Conservation (phyloP, 176 grass and related monocot genomes). For the Aegilops longissima region DNA sequence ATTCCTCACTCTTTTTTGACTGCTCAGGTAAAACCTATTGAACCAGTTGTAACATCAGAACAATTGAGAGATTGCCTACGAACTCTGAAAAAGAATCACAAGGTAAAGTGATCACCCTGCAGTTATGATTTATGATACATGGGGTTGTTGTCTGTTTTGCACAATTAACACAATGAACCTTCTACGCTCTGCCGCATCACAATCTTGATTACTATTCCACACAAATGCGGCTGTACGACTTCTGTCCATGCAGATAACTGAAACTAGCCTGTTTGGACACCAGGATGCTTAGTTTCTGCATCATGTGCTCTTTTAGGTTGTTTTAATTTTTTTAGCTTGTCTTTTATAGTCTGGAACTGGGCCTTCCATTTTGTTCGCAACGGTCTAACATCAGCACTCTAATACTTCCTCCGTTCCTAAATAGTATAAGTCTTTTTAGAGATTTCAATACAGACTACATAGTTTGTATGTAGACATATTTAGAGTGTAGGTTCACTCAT, state of each 20-base stretch:
- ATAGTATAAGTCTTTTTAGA: too few species aligned
- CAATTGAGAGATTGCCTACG: conserved; percentile 70
- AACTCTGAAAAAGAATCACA: conserved; percentile 71
- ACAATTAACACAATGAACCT: not conserved
- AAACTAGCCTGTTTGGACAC: not conserved
- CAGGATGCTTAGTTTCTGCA: not conserved
- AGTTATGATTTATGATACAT: not conserved
- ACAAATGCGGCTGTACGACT: not conserved
- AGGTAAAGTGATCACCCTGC: conserved; percentile 50
- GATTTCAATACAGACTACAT: too few species aligned
- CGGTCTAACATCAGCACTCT: not conserved
- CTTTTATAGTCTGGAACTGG: not conserved
- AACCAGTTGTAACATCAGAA: conserved; percentile 45
- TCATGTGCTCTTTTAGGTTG: not conserved
- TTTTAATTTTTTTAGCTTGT: not conserved
- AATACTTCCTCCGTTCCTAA: too few species aligned
- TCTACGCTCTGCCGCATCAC: not conserved
- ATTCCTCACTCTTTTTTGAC: conserved; percentile 25
- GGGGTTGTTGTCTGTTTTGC: not conserved
- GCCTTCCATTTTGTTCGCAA: not conserved
- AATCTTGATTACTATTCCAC: not conserved
- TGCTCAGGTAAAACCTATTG: conserved; percentile 44
- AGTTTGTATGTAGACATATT: too few species aligned
- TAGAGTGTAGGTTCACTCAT: too few species aligned
- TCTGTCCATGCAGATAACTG: not conserved